phyloP scores from a whole-genome alignment of 2,329 filamentous ascomycete species.

The Fonsecaea multimorphosa region DNA sequence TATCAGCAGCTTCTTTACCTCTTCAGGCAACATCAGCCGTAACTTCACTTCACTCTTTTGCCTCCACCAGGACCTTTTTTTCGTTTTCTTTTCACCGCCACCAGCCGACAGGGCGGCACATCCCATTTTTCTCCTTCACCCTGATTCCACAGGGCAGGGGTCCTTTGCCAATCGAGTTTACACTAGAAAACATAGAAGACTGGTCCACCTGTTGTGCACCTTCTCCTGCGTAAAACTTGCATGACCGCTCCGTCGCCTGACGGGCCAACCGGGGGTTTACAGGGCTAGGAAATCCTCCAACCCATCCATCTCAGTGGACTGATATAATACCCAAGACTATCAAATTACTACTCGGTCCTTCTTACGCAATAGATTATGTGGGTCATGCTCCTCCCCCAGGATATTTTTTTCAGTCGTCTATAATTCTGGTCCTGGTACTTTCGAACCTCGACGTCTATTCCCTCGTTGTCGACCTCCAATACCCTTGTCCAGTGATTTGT shows the following conservation, averaged over 20 bases:
- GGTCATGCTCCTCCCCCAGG: not conserved
- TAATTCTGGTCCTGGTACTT: conserved; percentile 1
- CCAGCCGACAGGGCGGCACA: conserved; percentile 8
- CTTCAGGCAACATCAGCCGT: conserved; percentile 25
- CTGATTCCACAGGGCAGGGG: not conserved
- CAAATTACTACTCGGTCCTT: too few relatives aligned
- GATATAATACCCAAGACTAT: conserved; percentile 2
- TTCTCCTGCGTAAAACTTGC: conserved; percentile 1
- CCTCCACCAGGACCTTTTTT: not conserved
- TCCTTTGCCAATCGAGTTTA: not conserved
- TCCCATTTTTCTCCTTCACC: conserved; percentile 12
- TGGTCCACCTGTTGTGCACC: not conserved
- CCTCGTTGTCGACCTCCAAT: not conserved
- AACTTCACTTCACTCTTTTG: conserved; percentile 1
- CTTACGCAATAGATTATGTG: conserved; percentile 13
- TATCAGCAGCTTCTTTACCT: conserved; percentile 20
- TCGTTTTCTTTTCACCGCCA: conserved; percentile 21
- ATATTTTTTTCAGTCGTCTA: conserved; percentile 1
- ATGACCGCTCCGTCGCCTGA: not conserved
- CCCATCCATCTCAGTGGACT: conserved; percentile 7
- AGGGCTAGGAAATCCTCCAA: not conserved
- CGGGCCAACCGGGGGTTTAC: not conserved
- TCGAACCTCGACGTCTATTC: not conserved
- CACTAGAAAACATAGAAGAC: not conserved
- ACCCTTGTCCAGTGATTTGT: not conserved